Evolutionary conservation across 2,329 filamentous ascomycete genomes (phyloP).

Genomic region (Cryphonectria japonica): DNA sequence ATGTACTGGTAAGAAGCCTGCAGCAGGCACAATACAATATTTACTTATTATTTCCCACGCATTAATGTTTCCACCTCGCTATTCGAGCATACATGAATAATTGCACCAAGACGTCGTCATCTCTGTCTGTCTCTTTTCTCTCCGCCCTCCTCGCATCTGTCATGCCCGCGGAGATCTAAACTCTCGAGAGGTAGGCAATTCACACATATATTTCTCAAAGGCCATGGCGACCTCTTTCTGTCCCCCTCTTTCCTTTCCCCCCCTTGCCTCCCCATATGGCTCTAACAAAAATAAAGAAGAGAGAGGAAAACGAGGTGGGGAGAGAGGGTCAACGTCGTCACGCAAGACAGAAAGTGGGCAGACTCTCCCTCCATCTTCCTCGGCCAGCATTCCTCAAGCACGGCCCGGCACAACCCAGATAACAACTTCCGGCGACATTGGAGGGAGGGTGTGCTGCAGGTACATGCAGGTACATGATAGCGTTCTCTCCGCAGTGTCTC

Average conservation of each 20-base stretch:
- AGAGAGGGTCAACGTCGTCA: background rate
- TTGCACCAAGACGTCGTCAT: background rate
- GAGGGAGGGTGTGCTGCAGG: slow-evolving; percentile 12
- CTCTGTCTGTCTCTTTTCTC: background rate
- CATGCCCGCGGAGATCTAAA: background rate
- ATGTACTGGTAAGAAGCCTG: background rate
- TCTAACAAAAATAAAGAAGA: background rate
- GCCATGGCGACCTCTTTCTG: background rate
- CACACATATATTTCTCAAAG: background rate
- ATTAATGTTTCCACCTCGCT: background rate
- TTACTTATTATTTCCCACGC: background rate
- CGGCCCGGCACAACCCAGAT: slow-evolving; percentile 2
- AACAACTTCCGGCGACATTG: background rate
- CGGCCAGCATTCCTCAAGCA: slow-evolving; percentile 15
- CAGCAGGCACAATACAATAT: background rate
- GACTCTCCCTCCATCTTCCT: background rate
- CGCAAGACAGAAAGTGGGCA: background rate
- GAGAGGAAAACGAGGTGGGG: no score
- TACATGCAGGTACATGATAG: slow-evolving; percentile 15
- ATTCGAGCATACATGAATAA: no score
- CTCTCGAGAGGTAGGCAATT: background rate
- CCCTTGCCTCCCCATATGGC: background rate
- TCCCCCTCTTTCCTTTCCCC: background rate
- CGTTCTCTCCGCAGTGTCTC: slow-evolving; percentile 5
- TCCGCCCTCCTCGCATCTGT: background rate